Percentiles rank a stretch among this genome's conserved stretches.
phyloP scores from a whole-genome alignment of 164 flowering plant genomes.

The Stephania yunnanensis region DNA sequence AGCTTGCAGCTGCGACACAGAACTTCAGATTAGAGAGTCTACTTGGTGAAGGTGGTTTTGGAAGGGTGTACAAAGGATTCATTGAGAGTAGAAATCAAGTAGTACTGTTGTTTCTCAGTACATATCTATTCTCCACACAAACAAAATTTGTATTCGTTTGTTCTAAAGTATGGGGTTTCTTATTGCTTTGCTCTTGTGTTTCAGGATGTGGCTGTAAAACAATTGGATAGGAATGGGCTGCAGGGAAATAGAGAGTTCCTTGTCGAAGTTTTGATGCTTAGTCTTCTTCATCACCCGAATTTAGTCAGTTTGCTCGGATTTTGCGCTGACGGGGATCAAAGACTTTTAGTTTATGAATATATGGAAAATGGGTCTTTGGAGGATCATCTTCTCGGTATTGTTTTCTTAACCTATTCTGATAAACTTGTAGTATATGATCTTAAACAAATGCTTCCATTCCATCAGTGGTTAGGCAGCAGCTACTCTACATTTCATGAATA shows the following conservation, averaged over 20 bases:
- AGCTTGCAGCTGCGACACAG: slow-evolving; percentile 50
- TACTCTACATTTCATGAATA: too few relatives aligned
- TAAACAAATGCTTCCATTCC: too few relatives aligned
- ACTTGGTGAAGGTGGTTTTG: slow-evolving; percentile 86
- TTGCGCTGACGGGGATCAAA: slow-evolving; percentile 74
- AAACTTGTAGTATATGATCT: neutral
- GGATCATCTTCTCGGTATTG: slow-evolving; percentile 78
- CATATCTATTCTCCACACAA: neutral
- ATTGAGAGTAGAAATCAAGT: slow-evolving; percentile 43
- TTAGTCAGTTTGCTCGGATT: slow-evolving; percentile 79
- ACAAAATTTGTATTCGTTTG: neutral
- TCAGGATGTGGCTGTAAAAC: slow-evolving; percentile 78
- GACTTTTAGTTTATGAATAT: slow-evolving; percentile 75
- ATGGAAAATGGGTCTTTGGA: slow-evolving; percentile 75
- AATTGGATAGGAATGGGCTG: slow-evolving; percentile 74
- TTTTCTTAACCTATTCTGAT: neutral
- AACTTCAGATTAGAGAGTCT: slow-evolving; percentile 48
- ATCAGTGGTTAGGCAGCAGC: too few relatives aligned
- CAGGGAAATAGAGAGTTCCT: slow-evolving; percentile 83
- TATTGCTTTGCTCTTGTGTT: neutral
- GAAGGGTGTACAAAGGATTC: slow-evolving; percentile 70
- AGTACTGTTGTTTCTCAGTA: slow-evolving; percentile 3
- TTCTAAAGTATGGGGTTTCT: neutral
- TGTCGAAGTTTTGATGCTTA: slow-evolving; percentile 78
- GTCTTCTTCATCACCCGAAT: slow-evolving; percentile 59